A percentile compares a stretch with the other conserved stretches of the same genome.
Conservation (phyloP, 2,329 filamentous ascomycete genomes). For the Cryphonectria naterciae region DNA sequence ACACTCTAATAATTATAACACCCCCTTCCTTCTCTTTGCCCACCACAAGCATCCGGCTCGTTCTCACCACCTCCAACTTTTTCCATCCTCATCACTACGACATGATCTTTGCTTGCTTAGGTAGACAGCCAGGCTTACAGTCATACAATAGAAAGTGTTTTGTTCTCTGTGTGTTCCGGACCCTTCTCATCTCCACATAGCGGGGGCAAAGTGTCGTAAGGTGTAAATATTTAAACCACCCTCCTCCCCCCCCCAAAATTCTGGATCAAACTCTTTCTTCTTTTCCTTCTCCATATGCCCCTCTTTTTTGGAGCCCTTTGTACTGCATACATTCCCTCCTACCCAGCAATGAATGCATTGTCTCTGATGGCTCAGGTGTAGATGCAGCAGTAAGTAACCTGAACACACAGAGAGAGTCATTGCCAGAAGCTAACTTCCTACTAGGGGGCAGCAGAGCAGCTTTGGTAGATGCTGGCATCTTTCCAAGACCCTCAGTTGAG, state of each 20-base stretch:
- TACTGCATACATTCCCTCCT: background rate
- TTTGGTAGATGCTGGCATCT: background rate
- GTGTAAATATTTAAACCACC: background rate
- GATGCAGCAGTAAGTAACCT: background rate
- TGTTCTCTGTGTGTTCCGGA: background rate
- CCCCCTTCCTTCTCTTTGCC: background rate
- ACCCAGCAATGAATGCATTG: background rate
- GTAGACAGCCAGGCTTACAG: background rate
- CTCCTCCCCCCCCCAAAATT: background rate
- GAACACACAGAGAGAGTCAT: too few species aligned
- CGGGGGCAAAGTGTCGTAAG: background rate
- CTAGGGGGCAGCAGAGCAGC: background rate
- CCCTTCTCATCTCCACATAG: too few species aligned
- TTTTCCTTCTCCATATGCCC: background rate
- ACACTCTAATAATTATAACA: background rate
- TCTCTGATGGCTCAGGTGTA: background rate
- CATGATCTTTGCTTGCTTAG: background rate
- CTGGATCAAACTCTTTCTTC: background rate
- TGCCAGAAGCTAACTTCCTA: background rate
- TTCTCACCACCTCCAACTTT: background rate
- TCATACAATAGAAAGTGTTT: background rate
- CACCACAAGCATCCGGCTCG: background rate
- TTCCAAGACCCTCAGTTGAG: background rate
- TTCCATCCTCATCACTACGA: background rate
- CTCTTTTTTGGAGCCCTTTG: background rate